phyloP scores from a whole-genome alignment of 306 rosid genomes.

The Acacia crassicarpa region DNA sequence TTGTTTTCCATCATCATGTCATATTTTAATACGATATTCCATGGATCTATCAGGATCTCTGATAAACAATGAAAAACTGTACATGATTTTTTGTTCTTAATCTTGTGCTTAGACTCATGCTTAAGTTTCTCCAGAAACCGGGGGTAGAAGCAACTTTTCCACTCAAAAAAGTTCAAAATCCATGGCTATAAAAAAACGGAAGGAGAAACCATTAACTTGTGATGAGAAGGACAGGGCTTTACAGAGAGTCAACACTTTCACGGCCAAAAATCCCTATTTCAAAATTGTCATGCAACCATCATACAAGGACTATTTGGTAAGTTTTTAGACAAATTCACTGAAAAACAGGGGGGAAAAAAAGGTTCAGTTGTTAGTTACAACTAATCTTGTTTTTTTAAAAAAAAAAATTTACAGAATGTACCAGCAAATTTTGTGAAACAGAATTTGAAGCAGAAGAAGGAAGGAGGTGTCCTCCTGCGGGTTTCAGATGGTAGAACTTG shows the following conservation, averaged over 20 bases:
- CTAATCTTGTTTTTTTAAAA: too few relatives aligned
- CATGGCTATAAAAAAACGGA: neutral
- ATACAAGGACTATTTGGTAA: neutral
- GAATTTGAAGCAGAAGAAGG: neutral
- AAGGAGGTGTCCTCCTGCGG: neutral
- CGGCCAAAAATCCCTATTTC: conserved; percentile 1
- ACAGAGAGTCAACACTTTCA: neutral
- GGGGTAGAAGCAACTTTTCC: neutral
- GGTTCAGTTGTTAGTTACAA: neutral
- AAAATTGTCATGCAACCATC: neutral
- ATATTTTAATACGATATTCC: neutral
- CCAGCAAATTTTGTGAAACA: neutral
- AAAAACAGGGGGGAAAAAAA: neutral
- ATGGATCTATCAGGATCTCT: neutral
- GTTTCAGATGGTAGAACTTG: conserved; percentile 14
- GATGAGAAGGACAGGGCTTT: neutral
- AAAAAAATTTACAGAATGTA: neutral
- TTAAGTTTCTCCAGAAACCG: neutral
- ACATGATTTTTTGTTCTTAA: neutral
- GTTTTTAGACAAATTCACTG: neutral
- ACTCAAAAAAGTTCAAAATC: neutral
- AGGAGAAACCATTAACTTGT: neutral
- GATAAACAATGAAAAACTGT: neutral
- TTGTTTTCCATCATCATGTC: neutral
- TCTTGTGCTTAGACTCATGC: neutral